phyloP scores from a whole-genome alignment of 2,329 filamentous ascomycete genomes.

The Talaromyces sp. region DNA sequence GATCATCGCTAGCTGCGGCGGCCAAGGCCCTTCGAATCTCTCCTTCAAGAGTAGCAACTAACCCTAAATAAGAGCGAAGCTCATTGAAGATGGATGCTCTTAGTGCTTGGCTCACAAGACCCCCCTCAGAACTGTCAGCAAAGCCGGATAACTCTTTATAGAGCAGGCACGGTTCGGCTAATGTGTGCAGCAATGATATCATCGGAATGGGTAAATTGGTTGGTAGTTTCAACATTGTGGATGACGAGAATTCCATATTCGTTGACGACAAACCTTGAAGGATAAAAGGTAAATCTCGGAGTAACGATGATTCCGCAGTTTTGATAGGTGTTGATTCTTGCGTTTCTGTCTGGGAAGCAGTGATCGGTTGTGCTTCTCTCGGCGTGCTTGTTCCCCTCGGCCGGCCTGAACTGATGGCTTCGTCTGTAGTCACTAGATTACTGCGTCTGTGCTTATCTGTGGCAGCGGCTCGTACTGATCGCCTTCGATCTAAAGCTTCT shows the following conservation, averaged over 20 bases:
- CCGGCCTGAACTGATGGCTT: slow-evolving; percentile 16
- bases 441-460: slow-evolving; percentile 20
- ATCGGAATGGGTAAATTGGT: slow-evolving; percentile 74
- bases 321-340: slow-evolving; percentile 48
- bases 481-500: slow-evolving; percentile 23
- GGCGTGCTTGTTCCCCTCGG: slow-evolving; percentile 17
- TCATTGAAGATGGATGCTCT: slow-evolving; percentile 80
- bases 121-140: slow-evolving; percentile 72
- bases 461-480: slow-evolving; percentile 21
- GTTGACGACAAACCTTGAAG: slow-evolving; percentile 87
- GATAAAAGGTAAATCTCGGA: slow-evolving; percentile 84
- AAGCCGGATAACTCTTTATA: slow-evolving; percentile 78
- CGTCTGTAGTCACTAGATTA: slow-evolving; percentile 16
- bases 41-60: slow-evolving; percentile 86
- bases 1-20: slow-evolving; percentile 55
- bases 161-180: slow-evolving; percentile 90
- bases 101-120: slow-evolving; percentile 86
- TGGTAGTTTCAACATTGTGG: slow-evolving; percentile 69
- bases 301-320: slow-evolving; percentile 60
- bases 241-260: slow-evolving; percentile 68
- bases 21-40: slow-evolving; percentile 81
- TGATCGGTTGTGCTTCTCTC: slow-evolving; percentile 20
- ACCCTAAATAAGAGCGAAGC: slow-evolving; percentile 78
- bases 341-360: slow-evolving; percentile 17
- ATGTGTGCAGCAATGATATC: slow-evolving; percentile 76